phyloP scores from a whole-genome alignment of 163 green algal genomes.

The Scenedesmus sp. region DNA sequence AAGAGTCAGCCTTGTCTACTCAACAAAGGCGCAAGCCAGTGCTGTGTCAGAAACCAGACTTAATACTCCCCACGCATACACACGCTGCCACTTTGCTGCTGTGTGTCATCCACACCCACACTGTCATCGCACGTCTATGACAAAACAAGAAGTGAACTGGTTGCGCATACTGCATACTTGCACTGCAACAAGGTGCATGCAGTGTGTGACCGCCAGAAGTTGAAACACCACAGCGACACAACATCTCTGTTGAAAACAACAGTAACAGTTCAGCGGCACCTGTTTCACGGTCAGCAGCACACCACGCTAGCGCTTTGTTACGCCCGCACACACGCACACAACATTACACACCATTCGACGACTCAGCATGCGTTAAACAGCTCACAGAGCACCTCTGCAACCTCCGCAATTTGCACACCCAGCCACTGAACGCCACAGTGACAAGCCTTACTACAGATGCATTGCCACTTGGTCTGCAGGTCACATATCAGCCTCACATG shows the following conservation, averaged over 20 bases:
- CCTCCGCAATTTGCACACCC: too few relatives aligned
- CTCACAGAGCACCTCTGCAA: too few relatives aligned
- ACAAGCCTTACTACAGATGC: not conserved
- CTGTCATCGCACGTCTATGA: not conserved
- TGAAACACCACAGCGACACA: not conserved
- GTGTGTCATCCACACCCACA: not conserved
- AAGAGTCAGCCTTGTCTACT: not conserved
- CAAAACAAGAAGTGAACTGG: not conserved
- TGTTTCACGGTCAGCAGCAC: not conserved
- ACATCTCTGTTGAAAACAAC: not conserved
- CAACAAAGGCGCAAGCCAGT: not conserved
- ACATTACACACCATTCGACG: not conserved
- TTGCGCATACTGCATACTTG: not conserved
- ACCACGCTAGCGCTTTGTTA: not conserved
- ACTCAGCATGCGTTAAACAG: too few relatives aligned
- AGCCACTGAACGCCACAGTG: too few relatives aligned
- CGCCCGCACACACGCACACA: not conserved
- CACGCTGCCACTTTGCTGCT: not conserved
- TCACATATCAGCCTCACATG: not conserved
- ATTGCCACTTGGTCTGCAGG: not conserved
- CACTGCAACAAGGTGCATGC: not conserved
- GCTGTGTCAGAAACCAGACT: not conserved
- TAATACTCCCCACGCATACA: not conserved
- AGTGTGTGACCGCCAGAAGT: not conserved
- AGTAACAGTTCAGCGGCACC: too few relatives aligned